A percentile compares a stretch with the other conserved stretches of the same genome.
These are phyloP conservation scores for Rhodocollybia butyracea DNA, from an alignment of 768 basidiomycete genomes.

Conservation along the genomic window DNA sequence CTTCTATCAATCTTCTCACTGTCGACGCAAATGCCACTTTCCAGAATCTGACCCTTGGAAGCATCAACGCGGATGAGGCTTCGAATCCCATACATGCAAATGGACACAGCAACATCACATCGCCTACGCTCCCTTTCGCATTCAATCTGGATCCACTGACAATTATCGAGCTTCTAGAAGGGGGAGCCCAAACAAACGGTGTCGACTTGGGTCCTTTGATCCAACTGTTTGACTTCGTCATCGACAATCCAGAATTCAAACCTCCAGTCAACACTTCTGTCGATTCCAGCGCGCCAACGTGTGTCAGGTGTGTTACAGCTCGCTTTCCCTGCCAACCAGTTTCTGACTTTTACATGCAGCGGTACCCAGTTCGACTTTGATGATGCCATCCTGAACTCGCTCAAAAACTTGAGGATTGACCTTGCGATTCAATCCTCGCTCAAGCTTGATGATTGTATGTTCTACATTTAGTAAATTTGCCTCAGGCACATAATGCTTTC, in stretches of 20 bases:
- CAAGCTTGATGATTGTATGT: constrained; percentile 66
- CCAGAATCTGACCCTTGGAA: constrained; percentile 53
- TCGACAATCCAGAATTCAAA: constrained; percentile 46
- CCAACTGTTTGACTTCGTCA: constrained; percentile 51
- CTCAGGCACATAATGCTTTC: constrained; percentile 1
- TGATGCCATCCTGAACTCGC: constrained; percentile 58
- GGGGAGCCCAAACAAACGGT: constrained; percentile 47
- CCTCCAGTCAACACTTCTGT: constrained; percentile 55
- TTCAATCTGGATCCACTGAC: constrained; percentile 63
- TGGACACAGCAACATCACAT: constrained; percentile 58
- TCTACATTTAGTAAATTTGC: neutral
- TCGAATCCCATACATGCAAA: constrained; percentile 54
- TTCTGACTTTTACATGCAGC: constrained; percentile 29
- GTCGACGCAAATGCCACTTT: constrained; percentile 53
- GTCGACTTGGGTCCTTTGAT: constrained; percentile 62
- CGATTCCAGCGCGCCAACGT: constrained; percentile 49
- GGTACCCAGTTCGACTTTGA: constrained; percentile 63
- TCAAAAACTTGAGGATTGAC: constrained; percentile 58
- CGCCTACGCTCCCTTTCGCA: constrained; percentile 52
- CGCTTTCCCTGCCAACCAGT: neutral
- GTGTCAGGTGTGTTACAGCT: constrained; percentile 44
- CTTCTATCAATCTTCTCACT: constrained; percentile 60
- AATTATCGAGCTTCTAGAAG: constrained; percentile 54
- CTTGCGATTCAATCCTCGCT: constrained; percentile 50
- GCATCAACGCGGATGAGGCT: constrained; percentile 53